phyloP scores from a whole-genome alignment of 1,139 yeast species.

The Kodamaea sp. region DNA sequence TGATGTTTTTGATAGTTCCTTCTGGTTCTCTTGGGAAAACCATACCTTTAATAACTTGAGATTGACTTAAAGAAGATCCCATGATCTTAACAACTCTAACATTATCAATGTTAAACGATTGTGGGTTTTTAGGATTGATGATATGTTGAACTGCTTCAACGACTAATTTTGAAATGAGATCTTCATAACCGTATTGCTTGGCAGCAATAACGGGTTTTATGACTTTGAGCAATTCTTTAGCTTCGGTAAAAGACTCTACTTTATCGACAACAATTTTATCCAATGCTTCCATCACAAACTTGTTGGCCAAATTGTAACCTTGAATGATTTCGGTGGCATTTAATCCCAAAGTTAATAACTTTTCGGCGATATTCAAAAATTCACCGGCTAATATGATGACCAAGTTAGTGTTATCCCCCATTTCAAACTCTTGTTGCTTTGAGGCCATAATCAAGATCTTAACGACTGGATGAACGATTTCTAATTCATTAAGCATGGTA shows the following conservation, averaged over 20 bases:
- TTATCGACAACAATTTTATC: slow-evolving; percentile 63
- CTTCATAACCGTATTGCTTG: slow-evolving; percentile 89
- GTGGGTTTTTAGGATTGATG: slow-evolving; percentile 61
- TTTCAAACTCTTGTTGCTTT: slow-evolving; percentile 90
- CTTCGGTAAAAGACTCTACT: slow-evolving; percentile 54
- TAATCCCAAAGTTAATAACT: slow-evolving; percentile 76
- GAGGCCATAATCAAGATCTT: slow-evolving; percentile 94
- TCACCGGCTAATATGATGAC: slow-evolving; percentile 80
- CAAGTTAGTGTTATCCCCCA: slow-evolving; percentile 50
- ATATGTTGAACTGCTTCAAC: slow-evolving; percentile 81
- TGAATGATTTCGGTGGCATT: slow-evolving; percentile 87
- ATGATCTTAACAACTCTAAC: slow-evolving; percentile 93
- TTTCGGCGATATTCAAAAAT: slow-evolving; percentile 77
- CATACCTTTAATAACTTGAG: slow-evolving; percentile 92
- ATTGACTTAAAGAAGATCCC: slow-evolving; percentile 78
- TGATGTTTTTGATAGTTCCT: slow-evolving; percentile 70
- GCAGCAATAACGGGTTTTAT: slow-evolving; percentile 87
- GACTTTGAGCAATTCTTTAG: slow-evolving; percentile 63
- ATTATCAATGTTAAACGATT: slow-evolving; percentile 70
- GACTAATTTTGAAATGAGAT: slow-evolving; percentile 70
- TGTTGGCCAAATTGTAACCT: slow-evolving; percentile 82
- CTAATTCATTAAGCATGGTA: slow-evolving; percentile 88
- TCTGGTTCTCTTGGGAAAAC: slow-evolving; percentile 97
- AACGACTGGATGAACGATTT: slow-evolving; percentile 96
- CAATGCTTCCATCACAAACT: slow-evolving; percentile 64